Conservation (phyloP, 2,329 filamentous ascomycete species). For the Mariannaea elegans region DNA sequence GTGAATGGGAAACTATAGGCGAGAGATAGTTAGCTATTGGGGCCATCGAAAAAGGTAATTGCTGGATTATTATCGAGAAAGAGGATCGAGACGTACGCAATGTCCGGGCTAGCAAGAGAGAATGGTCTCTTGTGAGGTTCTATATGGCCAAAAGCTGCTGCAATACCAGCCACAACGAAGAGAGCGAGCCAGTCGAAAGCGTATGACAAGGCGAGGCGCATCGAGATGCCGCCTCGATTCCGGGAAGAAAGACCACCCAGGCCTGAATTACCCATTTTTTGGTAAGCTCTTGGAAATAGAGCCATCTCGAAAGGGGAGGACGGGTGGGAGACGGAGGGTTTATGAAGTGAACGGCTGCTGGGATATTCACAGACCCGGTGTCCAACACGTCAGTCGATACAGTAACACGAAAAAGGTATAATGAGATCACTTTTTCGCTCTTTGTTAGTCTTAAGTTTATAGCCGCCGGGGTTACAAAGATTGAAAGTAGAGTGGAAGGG, state of each 20-base stretch:
- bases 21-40: slow-evolving; percentile 14
- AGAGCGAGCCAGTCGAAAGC: slow-evolving; percentile 79
- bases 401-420: too few relatives aligned
- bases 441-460: too few relatives aligned
- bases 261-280: slow-evolving; percentile 39
- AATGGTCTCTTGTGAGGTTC: slow-evolving; percentile 76
- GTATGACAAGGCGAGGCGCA: slow-evolving; percentile 68
- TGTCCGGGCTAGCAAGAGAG: slow-evolving; percentile 74
- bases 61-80: background rate
- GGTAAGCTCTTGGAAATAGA: slow-evolving; percentile 26
- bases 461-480: background rate
- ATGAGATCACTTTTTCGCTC: too few relatives aligned
- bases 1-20: slow-evolving; percentile 71
- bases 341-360: background rate
- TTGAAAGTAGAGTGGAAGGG: background rate
- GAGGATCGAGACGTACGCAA: slow-evolving; percentile 65
- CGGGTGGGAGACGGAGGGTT: background rate
- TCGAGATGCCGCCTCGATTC: slow-evolving; percentile 39
- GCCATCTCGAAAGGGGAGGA: slow-evolving; percentile 3
- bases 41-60: background rate
- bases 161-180: slow-evolving; percentile 65
- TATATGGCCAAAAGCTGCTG: slow-evolving; percentile 65
- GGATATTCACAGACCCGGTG: background rate
- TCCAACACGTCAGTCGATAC: background rate
- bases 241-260: slow-evolving; percentile 27